These are phyloP conservation scores for Aphanomyces cochlioides DNA, from an alignment of 352 stramenopile species.

Conservation along the genomic window DNA sequence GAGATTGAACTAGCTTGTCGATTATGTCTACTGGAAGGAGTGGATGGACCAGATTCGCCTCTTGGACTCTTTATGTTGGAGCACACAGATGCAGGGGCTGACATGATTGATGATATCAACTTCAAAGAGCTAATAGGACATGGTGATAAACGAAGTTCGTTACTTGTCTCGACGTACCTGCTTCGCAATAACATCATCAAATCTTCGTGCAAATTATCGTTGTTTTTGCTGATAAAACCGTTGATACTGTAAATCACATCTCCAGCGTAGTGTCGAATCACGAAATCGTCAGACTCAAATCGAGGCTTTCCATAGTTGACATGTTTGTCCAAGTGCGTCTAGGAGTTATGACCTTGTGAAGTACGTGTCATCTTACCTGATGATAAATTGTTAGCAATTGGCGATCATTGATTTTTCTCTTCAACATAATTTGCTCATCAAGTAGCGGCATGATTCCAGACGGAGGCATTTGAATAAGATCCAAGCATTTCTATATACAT, in stretches of 20 bases:
- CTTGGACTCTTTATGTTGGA: constrained; percentile 22
- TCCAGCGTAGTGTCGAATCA: constrained; percentile 80
- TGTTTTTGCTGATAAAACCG: constrained; percentile 86
- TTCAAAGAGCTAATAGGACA: neutral
- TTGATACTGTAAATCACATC: constrained; percentile 79
- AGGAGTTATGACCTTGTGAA: constrained; percentile 31
- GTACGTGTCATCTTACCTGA: constrained; percentile 16
- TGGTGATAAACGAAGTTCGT: too few species aligned
- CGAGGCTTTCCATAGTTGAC: constrained; percentile 63
- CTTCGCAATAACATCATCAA: constrained; percentile 68
- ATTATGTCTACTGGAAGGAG: constrained; percentile 20
- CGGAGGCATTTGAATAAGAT: constrained; percentile 79
- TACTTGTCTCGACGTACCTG: constrained; percentile 31
- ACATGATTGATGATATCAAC: constrained; percentile 15
- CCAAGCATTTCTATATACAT: constrained; percentile 40
- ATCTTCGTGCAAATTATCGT: constrained; percentile 86
- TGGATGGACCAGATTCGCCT: neutral
- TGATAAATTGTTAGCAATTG: constrained; percentile 83
- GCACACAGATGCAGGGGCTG: neutral
- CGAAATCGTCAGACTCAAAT: constrained; percentile 82
- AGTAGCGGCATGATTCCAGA: constrained; percentile 74
- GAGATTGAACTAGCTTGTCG: constrained; percentile 26
- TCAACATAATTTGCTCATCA: constrained; percentile 85
- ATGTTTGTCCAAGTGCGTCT: constrained; percentile 70
- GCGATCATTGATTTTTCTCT: constrained; percentile 80